Conservation (phyloP, 768 basidiomycete genomes). For the Hydnum rufescens region DNA sequence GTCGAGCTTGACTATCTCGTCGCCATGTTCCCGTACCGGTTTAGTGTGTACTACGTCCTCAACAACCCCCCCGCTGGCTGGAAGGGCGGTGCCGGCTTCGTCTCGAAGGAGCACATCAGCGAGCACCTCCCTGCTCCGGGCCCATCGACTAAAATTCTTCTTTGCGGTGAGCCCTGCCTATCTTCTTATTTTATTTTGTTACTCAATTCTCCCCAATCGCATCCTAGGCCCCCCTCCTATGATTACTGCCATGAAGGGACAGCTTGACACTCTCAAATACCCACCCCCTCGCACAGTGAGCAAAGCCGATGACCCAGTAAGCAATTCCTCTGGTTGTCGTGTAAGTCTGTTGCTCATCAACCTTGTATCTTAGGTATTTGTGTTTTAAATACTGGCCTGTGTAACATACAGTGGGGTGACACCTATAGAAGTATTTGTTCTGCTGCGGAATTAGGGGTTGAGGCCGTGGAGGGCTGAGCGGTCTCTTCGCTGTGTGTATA, state of each 20-base stretch:
- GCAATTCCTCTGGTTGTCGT: neutral
- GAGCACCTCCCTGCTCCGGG: conserved; percentile 47
- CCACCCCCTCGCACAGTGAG: conserved; percentile 74
- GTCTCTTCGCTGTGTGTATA: too few species aligned
- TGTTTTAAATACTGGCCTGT: too few species aligned
- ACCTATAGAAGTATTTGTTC: too few species aligned
- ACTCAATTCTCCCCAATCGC: neutral
- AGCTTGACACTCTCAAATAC: conserved; percentile 74
- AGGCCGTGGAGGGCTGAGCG: too few species aligned
- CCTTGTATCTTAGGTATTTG: too few species aligned
- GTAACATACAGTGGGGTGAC: too few species aligned
- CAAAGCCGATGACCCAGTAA: conserved; percentile 79
- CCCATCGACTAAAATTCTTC: conserved; percentile 59
- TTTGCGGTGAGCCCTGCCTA: conserved; percentile 38
- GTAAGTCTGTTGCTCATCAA: too few species aligned
- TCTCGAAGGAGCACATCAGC: conserved; percentile 81
- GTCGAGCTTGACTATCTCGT: conserved; percentile 70
- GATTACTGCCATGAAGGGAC: conserved; percentile 63
- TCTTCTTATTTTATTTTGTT: neutral
- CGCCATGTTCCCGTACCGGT: conserved; percentile 37
- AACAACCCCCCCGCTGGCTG: conserved; percentile 84
- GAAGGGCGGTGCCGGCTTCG: conserved; percentile 82
- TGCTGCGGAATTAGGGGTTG: too few species aligned
- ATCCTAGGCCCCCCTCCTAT: conserved; percentile 48
- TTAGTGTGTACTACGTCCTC: conserved; percentile 77